phyloP scores from a whole-genome alignment of 2,329 filamentous ascomycete genomes.

The Bipolaris cookei region DNA sequence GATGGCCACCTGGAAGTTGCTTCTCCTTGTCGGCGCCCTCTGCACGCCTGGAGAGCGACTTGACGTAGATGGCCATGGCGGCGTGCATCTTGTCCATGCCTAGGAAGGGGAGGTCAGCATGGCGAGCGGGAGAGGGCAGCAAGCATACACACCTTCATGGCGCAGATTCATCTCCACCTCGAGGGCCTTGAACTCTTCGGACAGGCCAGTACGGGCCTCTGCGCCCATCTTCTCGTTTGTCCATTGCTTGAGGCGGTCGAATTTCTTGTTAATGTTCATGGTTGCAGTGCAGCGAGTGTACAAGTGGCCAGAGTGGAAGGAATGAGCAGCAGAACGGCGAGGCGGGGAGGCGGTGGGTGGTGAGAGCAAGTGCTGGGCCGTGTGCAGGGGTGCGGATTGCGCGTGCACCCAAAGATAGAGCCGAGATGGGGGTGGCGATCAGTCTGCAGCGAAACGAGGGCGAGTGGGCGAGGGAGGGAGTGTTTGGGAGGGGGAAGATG shows the following conservation, averaged over 20 bases:
- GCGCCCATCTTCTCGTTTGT: slow-evolving; percentile 94
- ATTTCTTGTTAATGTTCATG: slow-evolving; percentile 80
- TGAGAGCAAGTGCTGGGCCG: slow-evolving; percentile 23
- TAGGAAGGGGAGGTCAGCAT: slow-evolving; percentile 47
- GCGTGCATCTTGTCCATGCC: slow-evolving; percentile 90
- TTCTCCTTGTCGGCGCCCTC: slow-evolving; percentile 91
- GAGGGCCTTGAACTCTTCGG: slow-evolving; percentile 88
- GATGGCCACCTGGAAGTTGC: slow-evolving; percentile 75
- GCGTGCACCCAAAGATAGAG: slow-evolving; percentile 18
- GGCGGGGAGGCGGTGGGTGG: slow-evolving; percentile 19
- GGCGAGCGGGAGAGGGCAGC: slow-evolving; percentile 8
- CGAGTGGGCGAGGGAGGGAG: neutral
- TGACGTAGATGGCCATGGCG: slow-evolving; percentile 84
- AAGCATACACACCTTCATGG: slow-evolving; percentile 72
- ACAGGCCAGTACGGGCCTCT: slow-evolving; percentile 83
- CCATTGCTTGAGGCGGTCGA: slow-evolving; percentile 98
- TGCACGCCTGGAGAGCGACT: slow-evolving; percentile 82
- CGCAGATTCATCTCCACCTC: slow-evolving; percentile 90
- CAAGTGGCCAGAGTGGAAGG: slow-evolving; percentile 1
- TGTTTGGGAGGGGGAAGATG: neutral
- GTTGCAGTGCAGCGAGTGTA: slow-evolving; percentile 20
- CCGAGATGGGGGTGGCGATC: slow-evolving; percentile 9
- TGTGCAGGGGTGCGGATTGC: slow-evolving; percentile 21
- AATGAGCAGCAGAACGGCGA: slow-evolving; percentile 11
- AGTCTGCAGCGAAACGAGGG: slow-evolving; percentile 5